These are phyloP conservation scores for Rhizophagus prolifer DNA, from an alignment of 192 early-diverging fungal species.

Conservation along the genomic window DNA sequence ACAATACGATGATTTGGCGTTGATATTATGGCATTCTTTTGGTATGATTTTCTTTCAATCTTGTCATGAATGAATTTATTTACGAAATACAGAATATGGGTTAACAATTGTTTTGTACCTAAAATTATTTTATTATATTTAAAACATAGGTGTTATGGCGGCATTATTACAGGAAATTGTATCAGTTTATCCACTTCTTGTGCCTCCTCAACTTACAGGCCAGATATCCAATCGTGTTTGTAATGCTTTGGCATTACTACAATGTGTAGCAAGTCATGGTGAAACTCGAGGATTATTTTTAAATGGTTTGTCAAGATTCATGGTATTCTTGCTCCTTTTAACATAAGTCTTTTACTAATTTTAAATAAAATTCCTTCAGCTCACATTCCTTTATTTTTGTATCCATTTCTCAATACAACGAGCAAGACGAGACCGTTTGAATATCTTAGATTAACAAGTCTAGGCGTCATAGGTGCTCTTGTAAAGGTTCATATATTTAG, in stretches of 20 bases:
- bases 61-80: background rate
- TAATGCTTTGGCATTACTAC: conserved; percentile 91
- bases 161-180: conserved; percentile 95
- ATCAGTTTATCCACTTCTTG: conserved; percentile 88
- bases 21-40: conserved; percentile 97
- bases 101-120: too few relatives aligned
- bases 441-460: conserved; percentile 88
- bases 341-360: background rate
- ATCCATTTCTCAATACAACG: conserved; percentile 95
- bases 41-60: conserved; percentile 46
- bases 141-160: conserved; percentile 79
- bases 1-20: conserved; percentile 91
- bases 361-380: conserved; percentile 52
- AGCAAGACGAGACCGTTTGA: conserved; percentile 95
- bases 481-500: conserved; percentile 71
- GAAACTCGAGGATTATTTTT: conserved; percentile 85
- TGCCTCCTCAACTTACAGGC: conserved; percentile 82
- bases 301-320: conserved; percentile 54
- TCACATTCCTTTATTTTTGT: conserved; percentile 95
- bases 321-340: background rate
- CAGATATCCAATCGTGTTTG: conserved; percentile 94
- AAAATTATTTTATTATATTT: background rate
- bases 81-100: too few relatives aligned
- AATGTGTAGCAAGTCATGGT: conserved; percentile 93
- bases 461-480: conserved; percentile 95